Percentiles rank a stretch among this genome's conserved stretches.
Conservation (phyloP, 1,284 basidiomycete genomes). For the Irpex sp. region DNA sequence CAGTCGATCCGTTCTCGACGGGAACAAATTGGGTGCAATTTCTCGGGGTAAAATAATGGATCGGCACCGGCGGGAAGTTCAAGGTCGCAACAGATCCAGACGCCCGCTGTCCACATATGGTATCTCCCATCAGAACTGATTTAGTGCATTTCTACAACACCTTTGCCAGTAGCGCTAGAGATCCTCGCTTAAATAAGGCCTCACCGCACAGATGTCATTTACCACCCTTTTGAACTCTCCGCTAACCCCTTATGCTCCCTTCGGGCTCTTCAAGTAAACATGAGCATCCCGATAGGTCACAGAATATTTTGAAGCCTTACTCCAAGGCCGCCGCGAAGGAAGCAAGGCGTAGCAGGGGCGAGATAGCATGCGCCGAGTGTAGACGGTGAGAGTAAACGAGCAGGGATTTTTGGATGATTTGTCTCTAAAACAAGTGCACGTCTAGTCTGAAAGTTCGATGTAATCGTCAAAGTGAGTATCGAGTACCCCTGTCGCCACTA, state of each 20-base stretch:
- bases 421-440: background rate
- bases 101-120: background rate
- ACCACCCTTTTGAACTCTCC: background rate
- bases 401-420: background rate
- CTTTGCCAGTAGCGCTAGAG: background rate
- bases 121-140: background rate
- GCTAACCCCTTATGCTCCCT: constrained; percentile 7
- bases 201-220: background rate
- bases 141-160: background rate
- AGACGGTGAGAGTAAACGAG: constrained; percentile 11
- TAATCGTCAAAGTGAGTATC: constrained; percentile 16
- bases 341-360: constrained; percentile 15
- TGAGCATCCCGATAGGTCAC: constrained; percentile 17
- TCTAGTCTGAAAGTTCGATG: constrained; percentile 18
- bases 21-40: background rate
- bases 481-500: background rate
- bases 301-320: constrained; percentile 8
- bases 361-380: constrained; percentile 21
- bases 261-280: constrained; percentile 7
- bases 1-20: background rate
- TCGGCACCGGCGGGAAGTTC: background rate
- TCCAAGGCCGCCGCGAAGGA: constrained; percentile 17
- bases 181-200: background rate
- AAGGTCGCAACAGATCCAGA: background rate
- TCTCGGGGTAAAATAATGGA: background rate